Percentiles rank a stretch among this genome's conserved stretches.
These are phyloP conservation scores for Kalmusia sp. DNA, from an alignment of 2,329 filamentous ascomycete genomes.

Conservation along the genomic window DNA sequence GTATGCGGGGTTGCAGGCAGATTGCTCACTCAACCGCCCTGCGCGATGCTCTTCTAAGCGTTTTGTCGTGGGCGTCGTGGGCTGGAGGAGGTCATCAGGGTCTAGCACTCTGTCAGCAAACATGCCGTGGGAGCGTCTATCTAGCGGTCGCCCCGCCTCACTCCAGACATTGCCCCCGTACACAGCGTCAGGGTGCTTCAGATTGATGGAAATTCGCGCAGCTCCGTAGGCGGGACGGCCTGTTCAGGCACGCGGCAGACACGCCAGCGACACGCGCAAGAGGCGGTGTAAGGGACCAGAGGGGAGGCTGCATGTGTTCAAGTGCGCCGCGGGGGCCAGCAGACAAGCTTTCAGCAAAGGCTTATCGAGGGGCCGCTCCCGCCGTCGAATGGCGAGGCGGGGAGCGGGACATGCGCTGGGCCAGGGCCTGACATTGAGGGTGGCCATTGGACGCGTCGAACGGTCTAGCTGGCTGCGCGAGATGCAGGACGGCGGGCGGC, in stretches of 20 bases:
- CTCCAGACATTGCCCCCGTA: too few relatives aligned
- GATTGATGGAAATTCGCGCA: background rate
- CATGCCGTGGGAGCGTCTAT: too few relatives aligned
- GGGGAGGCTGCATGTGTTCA: background rate
- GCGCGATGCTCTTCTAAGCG: too few relatives aligned
- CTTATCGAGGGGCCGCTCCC: constrained; percentile 1
- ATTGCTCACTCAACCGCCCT: too few relatives aligned
- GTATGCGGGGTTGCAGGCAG: too few relatives aligned
- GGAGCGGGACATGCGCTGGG: background rate
- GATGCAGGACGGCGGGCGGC: background rate
- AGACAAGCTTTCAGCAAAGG: constrained; percentile 4
- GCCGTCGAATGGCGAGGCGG: background rate
- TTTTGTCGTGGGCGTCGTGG: too few relatives aligned
- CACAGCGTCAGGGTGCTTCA: too few relatives aligned
- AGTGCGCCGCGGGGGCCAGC: background rate
- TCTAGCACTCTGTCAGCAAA: too few relatives aligned
- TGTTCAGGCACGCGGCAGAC: background rate
- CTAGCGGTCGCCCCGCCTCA: too few relatives aligned
- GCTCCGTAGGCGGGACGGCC: background rate
- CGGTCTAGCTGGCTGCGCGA: too few relatives aligned
- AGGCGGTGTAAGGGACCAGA: constrained; percentile 2
- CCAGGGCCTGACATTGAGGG: background rate
- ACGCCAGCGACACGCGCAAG: constrained; percentile 7
- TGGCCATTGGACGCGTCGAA: background rate
- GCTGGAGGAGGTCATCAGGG: too few relatives aligned